phyloP scores from a whole-genome alignment of 495 filamentous ascomycete species.

The Aspergillus incahuasiensis region DNA sequence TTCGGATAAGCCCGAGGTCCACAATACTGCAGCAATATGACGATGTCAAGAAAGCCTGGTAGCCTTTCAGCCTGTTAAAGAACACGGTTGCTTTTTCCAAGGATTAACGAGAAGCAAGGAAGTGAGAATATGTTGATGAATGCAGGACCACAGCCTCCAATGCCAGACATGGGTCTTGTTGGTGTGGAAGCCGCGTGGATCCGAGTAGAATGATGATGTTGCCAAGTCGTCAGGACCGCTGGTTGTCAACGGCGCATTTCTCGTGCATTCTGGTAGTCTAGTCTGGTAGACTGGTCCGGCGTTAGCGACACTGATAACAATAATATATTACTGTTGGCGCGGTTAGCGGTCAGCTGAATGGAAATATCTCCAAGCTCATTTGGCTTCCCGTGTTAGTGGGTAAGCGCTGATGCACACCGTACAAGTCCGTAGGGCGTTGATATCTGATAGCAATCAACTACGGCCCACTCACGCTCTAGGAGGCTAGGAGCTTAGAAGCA shows the following conservation, averaged over 20 bases:
- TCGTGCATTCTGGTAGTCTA: no score
- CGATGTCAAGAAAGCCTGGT: no score
- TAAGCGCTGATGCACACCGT: background rate
- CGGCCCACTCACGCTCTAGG: background rate
- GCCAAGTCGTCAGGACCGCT: background rate
- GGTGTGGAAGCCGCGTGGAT: background rate
- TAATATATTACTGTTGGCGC: background rate
- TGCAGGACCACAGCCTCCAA: background rate
- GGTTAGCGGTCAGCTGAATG: background rate
- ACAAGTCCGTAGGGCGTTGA: background rate
- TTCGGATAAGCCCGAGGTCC: no score
- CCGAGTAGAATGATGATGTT: background rate
- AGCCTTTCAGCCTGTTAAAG: no score
- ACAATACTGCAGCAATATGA: no score
- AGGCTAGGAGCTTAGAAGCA: background rate
- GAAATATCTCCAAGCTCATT: conserved; percentile 2
- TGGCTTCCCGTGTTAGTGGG: background rate
- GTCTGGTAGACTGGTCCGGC: no score
- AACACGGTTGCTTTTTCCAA: background rate
- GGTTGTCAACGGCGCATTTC: no score
- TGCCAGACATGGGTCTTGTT: background rate
- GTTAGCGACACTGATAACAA: background rate
- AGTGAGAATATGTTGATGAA: background rate
- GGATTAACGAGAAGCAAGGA: background rate
- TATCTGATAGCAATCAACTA: background rate